Percentiles rank a stretch among this genome's conserved stretches.
Evolutionary conservation across 768 basidiomycete genomes (phyloP).

Genomic region (Boletus tomentosulus): DNA sequence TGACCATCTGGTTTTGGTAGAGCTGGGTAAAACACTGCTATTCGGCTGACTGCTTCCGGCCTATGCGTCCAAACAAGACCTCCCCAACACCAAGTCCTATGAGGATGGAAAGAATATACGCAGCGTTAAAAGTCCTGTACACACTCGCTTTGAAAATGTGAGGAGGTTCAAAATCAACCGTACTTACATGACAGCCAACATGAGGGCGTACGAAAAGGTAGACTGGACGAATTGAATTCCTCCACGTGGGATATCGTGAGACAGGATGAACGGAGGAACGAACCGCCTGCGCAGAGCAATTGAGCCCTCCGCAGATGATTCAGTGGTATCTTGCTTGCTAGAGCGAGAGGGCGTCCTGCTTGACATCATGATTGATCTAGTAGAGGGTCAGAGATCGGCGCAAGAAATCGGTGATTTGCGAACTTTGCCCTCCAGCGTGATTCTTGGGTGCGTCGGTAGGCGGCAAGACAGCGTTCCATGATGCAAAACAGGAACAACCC

Average conservation of each 20-base stretch:
- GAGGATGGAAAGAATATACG: slow-evolving; percentile 70
- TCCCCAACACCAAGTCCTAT: slow-evolving; percentile 74
- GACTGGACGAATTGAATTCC: slow-evolving; percentile 59
- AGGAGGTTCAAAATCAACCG: background rate
- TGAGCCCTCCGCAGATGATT: background rate
- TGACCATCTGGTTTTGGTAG: background rate
- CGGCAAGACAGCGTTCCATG: slow-evolving; percentile 66
- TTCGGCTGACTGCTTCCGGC: slow-evolving; percentile 10
- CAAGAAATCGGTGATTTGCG: slow-evolving; percentile 4
- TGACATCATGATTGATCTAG: slow-evolving; percentile 11
- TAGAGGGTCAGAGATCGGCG: background rate
- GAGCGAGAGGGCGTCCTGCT: background rate
- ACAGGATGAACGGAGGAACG: slow-evolving; percentile 56
- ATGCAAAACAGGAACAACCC: slow-evolving; percentile 66
- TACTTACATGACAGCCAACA: slow-evolving; percentile 78
- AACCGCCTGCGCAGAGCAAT: slow-evolving; percentile 24
- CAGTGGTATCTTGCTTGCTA: background rate
- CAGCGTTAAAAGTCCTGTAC: slow-evolving; percentile 78
- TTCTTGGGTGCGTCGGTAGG: slow-evolving; percentile 50
- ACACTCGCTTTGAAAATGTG: slow-evolving; percentile 4
- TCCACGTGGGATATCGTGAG: slow-evolving; percentile 71
- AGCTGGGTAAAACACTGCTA: background rate
- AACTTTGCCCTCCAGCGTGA: slow-evolving; percentile 59
- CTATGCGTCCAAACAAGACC: slow-evolving; percentile 59
- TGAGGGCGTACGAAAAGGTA: slow-evolving; percentile 62